Base-by-base conservation (phyloP, 345 rosid genomes). In the Citropsis articulata region DNA sequence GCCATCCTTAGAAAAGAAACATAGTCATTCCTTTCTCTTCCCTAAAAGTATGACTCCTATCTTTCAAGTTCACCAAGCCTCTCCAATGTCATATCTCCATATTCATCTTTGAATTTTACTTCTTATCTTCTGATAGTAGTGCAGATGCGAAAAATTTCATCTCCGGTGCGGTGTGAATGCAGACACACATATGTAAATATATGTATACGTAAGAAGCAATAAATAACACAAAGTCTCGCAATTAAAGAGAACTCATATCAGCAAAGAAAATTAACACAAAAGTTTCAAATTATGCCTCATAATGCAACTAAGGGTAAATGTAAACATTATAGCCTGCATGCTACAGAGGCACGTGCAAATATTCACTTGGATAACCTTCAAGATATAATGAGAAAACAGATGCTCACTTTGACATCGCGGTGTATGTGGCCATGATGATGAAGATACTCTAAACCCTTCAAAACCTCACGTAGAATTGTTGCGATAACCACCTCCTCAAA, bases 341-440 rank as follows among this genome's bases (percentile, higher is more conserved):
- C 22, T 14, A 36, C 36, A 59, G 2, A 30, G 10, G 35, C 18
- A 36, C 36, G 42, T 4, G n/a, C 19, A 50, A 71, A n/a, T 18
- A 31, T 64, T 30, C 21, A 16, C 45, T 33, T 33, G 21, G 31
- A 68, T 69, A 65, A 66, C 7, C 53, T 7, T 38, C 1, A 30
- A 55, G 55, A 31, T 27, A 14, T 4, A 33, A 31, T 3, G 36
- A 66, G 68, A 65, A 24, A 66, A 40, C 24, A 66, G 66, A 33
- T 4, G 84, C 94, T 73, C 78, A 96, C 99, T 83, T 96, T 96
- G 78, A 96, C 97, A 86, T 96, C 99, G 35, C 99, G 91, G 80
- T 96, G 99, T 60, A 96, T 96, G 84, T 91, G 97, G 13, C 99
- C 99, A 84, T 96, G 99, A 72, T 94, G 97, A 86, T 96, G 99